Percentiles rank a stretch among this genome's conserved stretches.
Evolutionary conservation across 305 asterid genomes (phyloP).

Genomic region (Solanum hybrid): DNA sequence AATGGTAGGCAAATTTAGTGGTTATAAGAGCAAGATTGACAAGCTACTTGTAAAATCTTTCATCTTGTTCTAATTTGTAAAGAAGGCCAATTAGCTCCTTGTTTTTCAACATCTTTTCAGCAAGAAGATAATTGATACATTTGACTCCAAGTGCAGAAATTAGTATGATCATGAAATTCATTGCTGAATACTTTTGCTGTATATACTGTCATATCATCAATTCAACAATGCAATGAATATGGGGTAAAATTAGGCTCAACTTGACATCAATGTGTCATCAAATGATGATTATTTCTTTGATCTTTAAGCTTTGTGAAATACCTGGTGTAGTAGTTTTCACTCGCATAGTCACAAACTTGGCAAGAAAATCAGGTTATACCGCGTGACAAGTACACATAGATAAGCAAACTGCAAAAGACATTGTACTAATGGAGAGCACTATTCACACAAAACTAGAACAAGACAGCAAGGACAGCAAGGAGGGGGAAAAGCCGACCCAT

Average conservation of each 20-base stretch:
- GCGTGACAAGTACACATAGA: neutral
- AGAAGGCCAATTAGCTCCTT: neutral
- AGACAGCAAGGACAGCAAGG: neutral
- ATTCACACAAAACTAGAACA: neutral
- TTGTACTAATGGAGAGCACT: neutral
- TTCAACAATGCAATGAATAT: neutral
- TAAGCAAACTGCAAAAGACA: neutral
- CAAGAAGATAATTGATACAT: neutral
- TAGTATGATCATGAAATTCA: neutral
- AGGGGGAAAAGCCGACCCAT: neutral
- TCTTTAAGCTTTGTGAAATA: neutral
- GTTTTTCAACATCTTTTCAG: neutral
- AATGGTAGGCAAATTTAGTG: neutral
- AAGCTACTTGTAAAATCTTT: neutral
- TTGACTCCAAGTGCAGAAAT: constrained; percentile 2
- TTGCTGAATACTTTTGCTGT: neutral
- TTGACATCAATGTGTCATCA: neutral
- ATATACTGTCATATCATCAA: neutral
- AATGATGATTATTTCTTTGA: neutral
- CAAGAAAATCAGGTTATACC: neutral
- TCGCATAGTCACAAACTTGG: neutral
- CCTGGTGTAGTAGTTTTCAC: neutral
- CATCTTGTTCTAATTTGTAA: neutral
- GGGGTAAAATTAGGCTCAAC: neutral
- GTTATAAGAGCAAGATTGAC: neutral